These are phyloP conservation scores for Toxoplasma gondii DNA, from an alignment of 169 alveolate species.

Conservation along the genomic window DNA sequence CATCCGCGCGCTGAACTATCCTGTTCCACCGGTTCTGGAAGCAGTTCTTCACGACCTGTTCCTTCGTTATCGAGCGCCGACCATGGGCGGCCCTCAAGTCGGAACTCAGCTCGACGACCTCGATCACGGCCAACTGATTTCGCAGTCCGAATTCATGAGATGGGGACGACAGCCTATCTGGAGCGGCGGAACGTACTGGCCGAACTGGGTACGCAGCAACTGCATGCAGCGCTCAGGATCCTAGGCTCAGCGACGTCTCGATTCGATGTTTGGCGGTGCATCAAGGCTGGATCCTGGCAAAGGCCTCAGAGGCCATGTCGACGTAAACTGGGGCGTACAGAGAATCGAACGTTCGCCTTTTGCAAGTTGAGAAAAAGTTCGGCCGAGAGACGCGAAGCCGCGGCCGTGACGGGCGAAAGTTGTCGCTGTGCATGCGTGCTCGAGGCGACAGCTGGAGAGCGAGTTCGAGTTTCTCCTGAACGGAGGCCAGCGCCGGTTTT, in stretches of 20 bases:
- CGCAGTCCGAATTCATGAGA: constrained; percentile 80
- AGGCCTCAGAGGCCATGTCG: no score
- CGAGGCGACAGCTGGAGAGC: no score
- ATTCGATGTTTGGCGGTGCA: no score
- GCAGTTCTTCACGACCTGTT: constrained; percentile 81
- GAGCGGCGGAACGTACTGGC: constrained; percentile 89
- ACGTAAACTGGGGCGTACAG: no score
- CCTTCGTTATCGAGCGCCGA: constrained; percentile 84
- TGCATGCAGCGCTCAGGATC: not conserved
- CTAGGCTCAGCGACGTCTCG: not conserved
- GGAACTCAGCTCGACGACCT: constrained; percentile 76
- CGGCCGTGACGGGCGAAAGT: no score
- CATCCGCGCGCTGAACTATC: constrained; percentile 79
- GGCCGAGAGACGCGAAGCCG: no score
- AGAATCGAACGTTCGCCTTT: no score
- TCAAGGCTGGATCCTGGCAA: no score
- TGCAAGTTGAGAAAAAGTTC: no score
- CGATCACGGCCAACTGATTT: constrained; percentile 69
- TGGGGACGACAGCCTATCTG: constrained; percentile 83
- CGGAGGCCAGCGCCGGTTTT: no score
- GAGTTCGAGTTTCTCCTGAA: no score
- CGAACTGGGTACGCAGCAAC: constrained; percentile 51
- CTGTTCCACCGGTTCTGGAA: constrained; percentile 76
- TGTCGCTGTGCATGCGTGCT: no score
- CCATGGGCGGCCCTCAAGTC: constrained; percentile 87